Evolutionary conservation across 192 early-diverging fungal genomes (phyloP).

Genomic region (Backusella morwellensis): DNA sequence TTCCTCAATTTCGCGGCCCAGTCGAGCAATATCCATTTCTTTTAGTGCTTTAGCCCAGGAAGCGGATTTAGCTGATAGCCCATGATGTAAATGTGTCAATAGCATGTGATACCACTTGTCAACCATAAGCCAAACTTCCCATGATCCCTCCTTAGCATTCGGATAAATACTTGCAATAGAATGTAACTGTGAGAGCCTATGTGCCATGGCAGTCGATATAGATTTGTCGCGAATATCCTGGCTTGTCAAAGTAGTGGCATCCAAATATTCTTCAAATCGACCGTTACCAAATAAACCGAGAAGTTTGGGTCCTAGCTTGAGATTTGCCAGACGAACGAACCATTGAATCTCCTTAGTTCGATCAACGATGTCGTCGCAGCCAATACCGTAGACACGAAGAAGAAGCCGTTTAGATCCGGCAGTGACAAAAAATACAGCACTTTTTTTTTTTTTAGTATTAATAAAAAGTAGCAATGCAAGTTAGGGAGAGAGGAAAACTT

Average conservation of each 20-base stretch:
- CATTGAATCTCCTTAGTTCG: conserved; percentile 81
- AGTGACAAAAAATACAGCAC: conserved; percentile 40
- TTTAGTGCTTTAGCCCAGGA: conserved; percentile 15
- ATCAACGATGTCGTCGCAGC: conserved; percentile 75
- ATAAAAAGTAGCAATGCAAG: neutral
- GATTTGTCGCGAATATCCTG: conserved; percentile 63
- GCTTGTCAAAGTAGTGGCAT: conserved; percentile 67
- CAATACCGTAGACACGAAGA: conserved; percentile 79
- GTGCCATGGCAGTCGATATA: conserved; percentile 71
- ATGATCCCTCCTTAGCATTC: conserved; percentile 33
- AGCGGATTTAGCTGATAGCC: neutral
- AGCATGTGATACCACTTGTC: conserved; percentile 54
- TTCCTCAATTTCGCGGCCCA: conserved; percentile 50
- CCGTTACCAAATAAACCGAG: conserved; percentile 83
- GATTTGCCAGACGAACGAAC: conserved; percentile 63
- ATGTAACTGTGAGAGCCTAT: conserved; percentile 70
- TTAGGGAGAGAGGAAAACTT: conserved; percentile 22
- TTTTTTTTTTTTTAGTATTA: conserved; percentile 26
- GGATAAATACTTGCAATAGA: conserved; percentile 64
- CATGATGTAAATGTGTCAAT: conserved; percentile 10
- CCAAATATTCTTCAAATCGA: conserved; percentile 81
- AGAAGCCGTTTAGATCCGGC: conserved; percentile 31
- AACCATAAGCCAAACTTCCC: conserved; percentile 67
- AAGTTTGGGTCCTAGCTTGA: conserved; percentile 74
- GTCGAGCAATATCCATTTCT: conserved; percentile 43